Percentiles rank a stretch among this genome's conserved stretches.
These are phyloP conservation scores for Mycena albidolilacea DNA, from an alignment of 768 basidiomycete genomes.

Conservation along the genomic window DNA sequence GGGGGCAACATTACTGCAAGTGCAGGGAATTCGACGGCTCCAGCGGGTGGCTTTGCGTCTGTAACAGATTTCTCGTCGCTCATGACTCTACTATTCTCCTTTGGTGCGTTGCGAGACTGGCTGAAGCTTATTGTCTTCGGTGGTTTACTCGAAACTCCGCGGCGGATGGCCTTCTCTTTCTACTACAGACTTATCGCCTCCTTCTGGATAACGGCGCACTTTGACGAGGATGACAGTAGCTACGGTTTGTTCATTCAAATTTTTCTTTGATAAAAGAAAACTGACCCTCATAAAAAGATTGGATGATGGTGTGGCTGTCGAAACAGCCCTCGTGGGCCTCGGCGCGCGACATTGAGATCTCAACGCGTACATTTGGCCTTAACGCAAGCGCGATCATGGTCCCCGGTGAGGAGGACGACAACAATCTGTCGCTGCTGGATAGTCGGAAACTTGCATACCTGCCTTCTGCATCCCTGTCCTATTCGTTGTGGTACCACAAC, in stretches of 20 bases:
- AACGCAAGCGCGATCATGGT: constrained; percentile 49
- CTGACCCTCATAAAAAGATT: constrained; percentile 58
- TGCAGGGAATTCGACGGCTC: constrained; percentile 39
- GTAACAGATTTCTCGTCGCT: constrained; percentile 51
- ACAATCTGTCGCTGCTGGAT: constrained; percentile 41
- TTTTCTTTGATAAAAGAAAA: constrained; percentile 26
- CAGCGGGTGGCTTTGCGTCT: constrained; percentile 26
- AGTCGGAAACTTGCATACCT: constrained; percentile 58
- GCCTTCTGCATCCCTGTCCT: constrained; percentile 56
- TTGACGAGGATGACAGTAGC: constrained; percentile 70
- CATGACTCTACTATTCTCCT: constrained; percentile 63
- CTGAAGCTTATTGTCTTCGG: constrained; percentile 75
- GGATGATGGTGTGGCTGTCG: constrained; percentile 82
- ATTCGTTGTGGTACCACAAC: constrained; percentile 64
- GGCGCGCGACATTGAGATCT: constrained; percentile 67
- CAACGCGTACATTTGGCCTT: constrained; percentile 58
- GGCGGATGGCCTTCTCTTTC: constrained; percentile 59
- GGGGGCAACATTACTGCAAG: constrained; percentile 21
- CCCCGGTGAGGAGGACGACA: constrained; percentile 55
- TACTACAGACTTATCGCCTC: constrained; percentile 64
- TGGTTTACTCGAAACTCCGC: constrained; percentile 70
- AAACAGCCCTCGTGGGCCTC: constrained; percentile 69
- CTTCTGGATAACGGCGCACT: constrained; percentile 74
- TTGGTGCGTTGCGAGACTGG: constrained; percentile 74
- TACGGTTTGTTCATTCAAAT: constrained; percentile 59